Percentiles rank a stretch among this genome's conserved stretches.
Evolutionary conservation across 2,329 filamentous ascomycete genomes (phyloP).

Genomic region (Pseudodiploospora longispora): DNA sequence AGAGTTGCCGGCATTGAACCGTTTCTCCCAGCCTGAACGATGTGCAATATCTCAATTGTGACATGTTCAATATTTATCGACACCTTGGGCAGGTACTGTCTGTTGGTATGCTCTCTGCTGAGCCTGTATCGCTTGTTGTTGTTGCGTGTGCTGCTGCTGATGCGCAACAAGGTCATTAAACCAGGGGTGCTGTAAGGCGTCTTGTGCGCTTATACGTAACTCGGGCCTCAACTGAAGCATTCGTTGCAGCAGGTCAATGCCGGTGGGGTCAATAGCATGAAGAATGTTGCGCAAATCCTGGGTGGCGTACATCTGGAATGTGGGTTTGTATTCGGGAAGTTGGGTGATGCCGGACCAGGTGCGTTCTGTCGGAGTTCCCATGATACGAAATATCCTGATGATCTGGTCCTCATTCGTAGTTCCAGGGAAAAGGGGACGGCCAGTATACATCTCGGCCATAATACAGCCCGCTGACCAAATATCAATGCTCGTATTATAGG

Average conservation of each 20-base stretch:
- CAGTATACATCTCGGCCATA: conserved; percentile 99
- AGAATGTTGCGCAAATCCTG: conserved; percentile 83
- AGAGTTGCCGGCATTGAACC: no score
- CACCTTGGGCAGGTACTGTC: conserved; percentile 29
- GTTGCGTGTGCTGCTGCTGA: conserved; percentile 38
- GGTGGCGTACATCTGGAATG: conserved; percentile 88
- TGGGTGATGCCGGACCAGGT: conserved; percentile 93
- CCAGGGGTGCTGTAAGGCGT: conserved; percentile 87
- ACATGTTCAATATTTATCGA: conserved; percentile 25
- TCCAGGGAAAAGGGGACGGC: conserved; percentile 87
- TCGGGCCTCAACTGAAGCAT: conserved; percentile 94
- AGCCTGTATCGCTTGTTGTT: conserved; percentile 31
- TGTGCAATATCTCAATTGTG: no score
- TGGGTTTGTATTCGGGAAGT: conserved; percentile 96
- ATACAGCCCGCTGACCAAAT: conserved; percentile 99
- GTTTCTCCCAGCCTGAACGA: no score
- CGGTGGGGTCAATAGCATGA: conserved; percentile 79
- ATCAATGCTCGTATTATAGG: conserved; percentile 99
- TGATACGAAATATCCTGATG: conserved; percentile 93
- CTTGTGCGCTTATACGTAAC: conserved; percentile 77
- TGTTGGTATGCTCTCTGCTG: conserved; percentile 34
- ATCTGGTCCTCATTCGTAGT: conserved; percentile 98
- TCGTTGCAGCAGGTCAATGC: conserved; percentile 76
- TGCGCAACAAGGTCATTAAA: conserved; percentile 66
- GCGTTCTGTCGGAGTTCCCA: conserved; percentile 93